Evolutionary conservation across 768 basidiomycete species (phyloP).

Genomic region (Pleurotus cornucopiae): DNA sequence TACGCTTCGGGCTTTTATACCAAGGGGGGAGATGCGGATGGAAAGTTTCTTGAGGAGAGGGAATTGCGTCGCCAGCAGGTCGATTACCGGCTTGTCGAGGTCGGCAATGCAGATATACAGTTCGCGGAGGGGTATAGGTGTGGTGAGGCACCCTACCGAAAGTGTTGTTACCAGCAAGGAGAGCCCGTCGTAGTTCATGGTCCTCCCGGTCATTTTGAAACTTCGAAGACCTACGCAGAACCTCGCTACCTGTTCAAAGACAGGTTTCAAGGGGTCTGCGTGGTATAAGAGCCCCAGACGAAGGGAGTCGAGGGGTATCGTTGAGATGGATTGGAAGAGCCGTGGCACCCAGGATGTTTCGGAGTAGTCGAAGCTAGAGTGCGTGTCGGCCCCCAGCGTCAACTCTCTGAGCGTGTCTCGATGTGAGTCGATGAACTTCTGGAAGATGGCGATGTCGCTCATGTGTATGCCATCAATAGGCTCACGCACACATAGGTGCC

Average conservation of each 20-base stretch:
- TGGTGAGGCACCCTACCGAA: background rate
- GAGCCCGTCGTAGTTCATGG: background rate
- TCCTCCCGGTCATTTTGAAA: background rate
- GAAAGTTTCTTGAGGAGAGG: background rate
- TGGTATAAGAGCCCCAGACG: constrained; percentile 1
- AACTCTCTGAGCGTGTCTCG: background rate
- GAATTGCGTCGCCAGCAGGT: constrained; percentile 1
- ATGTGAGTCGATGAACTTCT: constrained; percentile 1
- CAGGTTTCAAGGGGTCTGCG: background rate
- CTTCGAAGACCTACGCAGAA: background rate
- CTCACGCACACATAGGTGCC: background rate
- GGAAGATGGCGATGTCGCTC: background rate
- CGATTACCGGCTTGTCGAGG: background rate
- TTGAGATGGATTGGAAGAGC: background rate
- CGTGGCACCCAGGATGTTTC: constrained; percentile 1
- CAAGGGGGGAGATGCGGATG: background rate
- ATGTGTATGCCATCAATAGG: constrained; percentile 6
- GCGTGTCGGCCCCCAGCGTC: background rate
- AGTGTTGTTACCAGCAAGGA: background rate
- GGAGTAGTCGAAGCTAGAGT: background rate
- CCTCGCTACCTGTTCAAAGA: background rate
- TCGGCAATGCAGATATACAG: background rate
- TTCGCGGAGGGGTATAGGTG: background rate
- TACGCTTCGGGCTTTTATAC: background rate
- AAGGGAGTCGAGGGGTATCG: background rate